A percentile compares a stretch with the other conserved stretches of the same genome.
These are phyloP conservation scores for Pseudocercospora cruenta DNA, from an alignment of 2,329 filamentous ascomycete genomes.

Conservation along the genomic window DNA sequence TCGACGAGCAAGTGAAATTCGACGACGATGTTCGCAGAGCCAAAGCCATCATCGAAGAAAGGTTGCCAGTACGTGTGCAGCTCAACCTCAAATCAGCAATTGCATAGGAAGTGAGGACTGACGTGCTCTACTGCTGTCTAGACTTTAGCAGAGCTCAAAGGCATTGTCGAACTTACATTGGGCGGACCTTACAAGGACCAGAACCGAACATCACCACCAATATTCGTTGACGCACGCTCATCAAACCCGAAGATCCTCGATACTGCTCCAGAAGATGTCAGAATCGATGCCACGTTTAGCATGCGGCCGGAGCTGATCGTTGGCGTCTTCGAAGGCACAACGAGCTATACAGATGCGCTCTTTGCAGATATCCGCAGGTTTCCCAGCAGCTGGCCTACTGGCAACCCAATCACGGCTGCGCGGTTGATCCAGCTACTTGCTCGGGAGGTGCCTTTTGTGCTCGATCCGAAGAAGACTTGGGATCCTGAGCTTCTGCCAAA, in stretches of 20 bases:
- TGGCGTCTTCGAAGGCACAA: not conserved
- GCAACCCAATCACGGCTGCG: not conserved
- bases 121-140: no score
- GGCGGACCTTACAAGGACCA: not conserved
- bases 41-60: constrained; percentile 3
- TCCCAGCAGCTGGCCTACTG: not conserved
- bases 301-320: constrained; percentile 4
- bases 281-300: not conserved
- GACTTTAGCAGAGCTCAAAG: not conserved
- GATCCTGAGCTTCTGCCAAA: not conserved
- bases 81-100: no score
- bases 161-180: not conserved
- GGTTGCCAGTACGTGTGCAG: not conserved
- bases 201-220: not conserved
- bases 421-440: constrained; percentile 2
- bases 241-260: not conserved
- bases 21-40: not conserved
- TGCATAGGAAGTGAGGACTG: not conserved
- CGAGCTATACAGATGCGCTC: not conserved
- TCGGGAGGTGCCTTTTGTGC: not conserved
- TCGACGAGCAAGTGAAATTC: not conserved
- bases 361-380: not conserved
- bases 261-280: not conserved
- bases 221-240: not conserved
- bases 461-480: constrained; percentile 1